Base-by-base conservation (phyloP, 176 grass and related monocot species). In the Themeda triandra region DNA sequence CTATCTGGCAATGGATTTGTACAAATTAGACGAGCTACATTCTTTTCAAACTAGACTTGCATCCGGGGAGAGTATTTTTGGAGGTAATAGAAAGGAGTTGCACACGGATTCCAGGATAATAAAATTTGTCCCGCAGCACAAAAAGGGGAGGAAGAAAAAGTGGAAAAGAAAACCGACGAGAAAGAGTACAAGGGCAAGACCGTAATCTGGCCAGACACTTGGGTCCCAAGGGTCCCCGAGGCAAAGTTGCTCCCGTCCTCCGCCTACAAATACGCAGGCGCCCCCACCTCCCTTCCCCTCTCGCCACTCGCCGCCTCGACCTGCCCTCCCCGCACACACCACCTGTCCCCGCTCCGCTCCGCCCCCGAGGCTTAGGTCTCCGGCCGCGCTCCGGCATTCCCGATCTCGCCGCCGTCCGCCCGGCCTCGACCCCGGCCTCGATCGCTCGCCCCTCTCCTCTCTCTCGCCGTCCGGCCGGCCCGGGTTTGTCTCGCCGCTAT, bases 241-340 rank as follows among this genome's bases (percentile, higher is more conserved):
- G 82, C 69, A 48, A 69, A 91, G 56, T 78, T 82, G 72, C 68
- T 69, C 63, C 86, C 53, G 28, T 46, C 79, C 48, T 86, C 72
- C 73, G 79, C 78, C 86, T 89, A 89, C 90, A 92, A 92, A 92
- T 92, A 92, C 49, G 90, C 86, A 68, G 9, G 73, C 79, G 37
- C 66, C 83, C 41, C 59, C 79, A 79, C 66, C 86, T 64, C 58
- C 28, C 30, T 23, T 8, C 0, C 58, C 17, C 42, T 42, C 21
- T 71, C 66, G 66, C 74, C n/a, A 19, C 71, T 81, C 70, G 33
- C 35, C 77, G 73, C 68, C 23, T 6, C 73, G 66, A 7, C 49
- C 31, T 58, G 54, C 44, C 78, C 78, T 51, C 19, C 64, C 78
- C 79, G 32, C 49, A 39, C 80, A 71, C 80, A 82, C 59, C 79